These are phyloP conservation scores for Epicoccum nigrum DNA, from an alignment of 2,329 filamentous ascomycete species.

Conservation along the genomic window DNA sequence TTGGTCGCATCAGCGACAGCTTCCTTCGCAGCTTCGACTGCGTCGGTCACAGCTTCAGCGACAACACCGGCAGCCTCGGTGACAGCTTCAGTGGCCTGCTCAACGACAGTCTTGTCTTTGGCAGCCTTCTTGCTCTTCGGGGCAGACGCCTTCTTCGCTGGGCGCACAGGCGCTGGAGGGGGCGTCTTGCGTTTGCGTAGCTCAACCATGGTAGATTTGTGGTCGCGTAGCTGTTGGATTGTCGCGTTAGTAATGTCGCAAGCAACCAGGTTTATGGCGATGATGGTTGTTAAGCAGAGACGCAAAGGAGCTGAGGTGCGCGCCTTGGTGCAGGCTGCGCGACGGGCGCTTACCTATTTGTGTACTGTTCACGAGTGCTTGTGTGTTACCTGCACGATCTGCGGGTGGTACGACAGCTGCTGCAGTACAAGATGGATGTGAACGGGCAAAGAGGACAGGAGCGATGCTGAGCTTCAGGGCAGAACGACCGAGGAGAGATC, in stretches of 20 bases:
- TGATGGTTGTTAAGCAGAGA: conserved; percentile 8
- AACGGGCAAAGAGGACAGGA: background rate
- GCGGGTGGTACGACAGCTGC: conserved; percentile 2
- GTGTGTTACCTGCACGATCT: conserved; percentile 6
- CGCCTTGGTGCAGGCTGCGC: background rate
- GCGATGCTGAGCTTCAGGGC: conserved; percentile 4
- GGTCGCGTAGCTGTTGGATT: conserved; percentile 33
- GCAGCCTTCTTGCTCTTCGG: conserved; percentile 45
- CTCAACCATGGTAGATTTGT: conserved; percentile 57
- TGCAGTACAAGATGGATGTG: conserved; percentile 4
- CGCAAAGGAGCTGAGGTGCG: conserved; percentile 10
- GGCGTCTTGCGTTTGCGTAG: conserved; percentile 68
- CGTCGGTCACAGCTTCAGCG: conserved; percentile 41
- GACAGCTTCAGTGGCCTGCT: conserved; percentile 41
- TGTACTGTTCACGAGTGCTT: conserved; percentile 7
- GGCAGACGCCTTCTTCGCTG: conserved; percentile 56
- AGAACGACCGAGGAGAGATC: background rate
- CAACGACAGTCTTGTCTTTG: conserved; percentile 40
- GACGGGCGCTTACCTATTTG: conserved; percentile 13
- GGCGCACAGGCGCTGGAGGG: conserved; percentile 54
- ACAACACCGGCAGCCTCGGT: conserved; percentile 40
- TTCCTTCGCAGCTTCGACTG: conserved; percentile 42
- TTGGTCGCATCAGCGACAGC: conserved; percentile 39
- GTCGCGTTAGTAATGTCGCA: conserved; percentile 33
- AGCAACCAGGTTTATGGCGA: conserved; percentile 8